Conservation (phyloP, 1,139 yeast genomes). For the Sugiyamaella grinbergsii region DNA sequence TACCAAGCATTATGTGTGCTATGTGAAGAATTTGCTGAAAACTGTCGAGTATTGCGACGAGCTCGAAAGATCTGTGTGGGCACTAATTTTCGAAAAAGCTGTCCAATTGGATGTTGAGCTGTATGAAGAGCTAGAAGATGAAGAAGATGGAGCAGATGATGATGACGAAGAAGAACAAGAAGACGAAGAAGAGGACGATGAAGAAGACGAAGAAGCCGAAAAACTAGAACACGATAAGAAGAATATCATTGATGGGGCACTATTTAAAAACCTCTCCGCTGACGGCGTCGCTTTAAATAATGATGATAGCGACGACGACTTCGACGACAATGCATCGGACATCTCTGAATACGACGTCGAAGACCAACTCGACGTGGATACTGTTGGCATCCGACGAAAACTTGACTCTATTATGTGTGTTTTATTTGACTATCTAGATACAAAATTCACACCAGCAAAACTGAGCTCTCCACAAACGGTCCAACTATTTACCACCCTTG, state of each 20-base stretch:
- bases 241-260: too few relatives aligned
- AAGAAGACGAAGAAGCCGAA: conserved; percentile 35
- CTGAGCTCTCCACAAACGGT: conserved; percentile 66
- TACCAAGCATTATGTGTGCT: conserved; percentile 57
- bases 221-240: too few relatives aligned
- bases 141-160: conserved; percentile 75
- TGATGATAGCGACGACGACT: conserved; percentile 31
- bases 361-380: conserved; percentile 33
- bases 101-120: conserved; percentile 92
- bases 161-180: conserved; percentile 58
- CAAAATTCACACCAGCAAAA: conserved; percentile 54
- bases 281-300: conserved; percentile 15
- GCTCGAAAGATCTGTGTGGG: conserved; percentile 70
- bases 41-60: conserved; percentile 73
- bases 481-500: conserved; percentile 71
- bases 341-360: conserved; percentile 43
- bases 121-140: conserved; percentile 82
- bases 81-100: conserved; percentile 71
- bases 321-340: conserved; percentile 43
- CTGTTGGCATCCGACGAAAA: conserved; percentile 47
- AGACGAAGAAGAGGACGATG: conserved; percentile 43
- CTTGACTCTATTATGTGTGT: conserved; percentile 66
- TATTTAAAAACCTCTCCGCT: too few relatives aligned
- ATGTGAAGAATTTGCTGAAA: conserved; percentile 62
- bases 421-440: conserved; percentile 55